Conservation (phyloP, 306 rosid genomes). For the Hippophae gyantsensis region DNA sequence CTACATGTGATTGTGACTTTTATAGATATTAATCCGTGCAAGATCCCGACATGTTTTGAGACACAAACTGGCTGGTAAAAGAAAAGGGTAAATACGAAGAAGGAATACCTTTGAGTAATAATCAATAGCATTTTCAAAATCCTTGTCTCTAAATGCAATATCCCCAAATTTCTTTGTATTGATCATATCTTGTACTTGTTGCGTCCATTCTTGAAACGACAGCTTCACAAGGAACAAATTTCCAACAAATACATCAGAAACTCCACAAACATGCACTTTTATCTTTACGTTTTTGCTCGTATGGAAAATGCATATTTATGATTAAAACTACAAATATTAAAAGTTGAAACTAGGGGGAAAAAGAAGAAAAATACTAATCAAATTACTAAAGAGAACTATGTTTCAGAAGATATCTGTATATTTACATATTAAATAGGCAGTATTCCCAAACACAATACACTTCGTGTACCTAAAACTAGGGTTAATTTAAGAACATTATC, state of each 20-base stretch:
- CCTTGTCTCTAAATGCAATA: slow-evolving; percentile 94
- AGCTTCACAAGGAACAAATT: slow-evolving; percentile 40
- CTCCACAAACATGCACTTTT: no score
- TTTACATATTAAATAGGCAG: neutral
- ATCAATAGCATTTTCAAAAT: slow-evolving; percentile 81
- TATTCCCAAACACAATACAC: neutral
- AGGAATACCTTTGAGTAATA: slow-evolving; percentile 75
- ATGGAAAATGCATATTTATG: neutral
- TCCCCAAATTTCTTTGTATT: slow-evolving; percentile 89
- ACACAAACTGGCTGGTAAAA: no score
- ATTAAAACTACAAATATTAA: neutral
- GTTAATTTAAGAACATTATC: neutral
- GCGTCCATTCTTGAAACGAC: slow-evolving; percentile 98
- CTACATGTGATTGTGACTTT: no score
- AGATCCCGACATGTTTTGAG: no score
- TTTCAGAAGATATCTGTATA: no score
- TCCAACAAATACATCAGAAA: neutral
- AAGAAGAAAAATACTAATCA: neutral
- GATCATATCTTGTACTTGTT: slow-evolving; percentile 95
- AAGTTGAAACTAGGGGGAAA: neutral
- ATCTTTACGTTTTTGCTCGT: no score
- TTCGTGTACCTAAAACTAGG: neutral
- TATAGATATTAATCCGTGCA: no score
- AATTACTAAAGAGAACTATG: neutral
- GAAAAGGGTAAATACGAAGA: neutral